phyloP scores from a whole-genome alignment of 2,329 filamentous ascomycete species.

The Fusarium nodosum region DNA sequence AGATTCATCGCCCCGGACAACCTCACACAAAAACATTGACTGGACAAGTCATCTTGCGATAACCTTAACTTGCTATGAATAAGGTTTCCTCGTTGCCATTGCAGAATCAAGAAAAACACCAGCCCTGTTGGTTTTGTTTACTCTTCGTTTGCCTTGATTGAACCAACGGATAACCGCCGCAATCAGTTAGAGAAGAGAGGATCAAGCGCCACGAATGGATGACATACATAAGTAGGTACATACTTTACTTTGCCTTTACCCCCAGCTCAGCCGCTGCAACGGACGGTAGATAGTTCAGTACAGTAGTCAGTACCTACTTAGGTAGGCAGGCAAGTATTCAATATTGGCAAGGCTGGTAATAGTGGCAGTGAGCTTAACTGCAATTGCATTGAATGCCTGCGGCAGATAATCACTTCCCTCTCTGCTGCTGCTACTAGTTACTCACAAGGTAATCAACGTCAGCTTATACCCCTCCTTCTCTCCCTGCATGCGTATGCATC shows the following conservation, averaged over 20 bases:
- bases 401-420: background rate
- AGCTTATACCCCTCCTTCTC: constrained; percentile 24
- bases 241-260: background rate
- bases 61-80: background rate
- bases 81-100: constrained; percentile 19
- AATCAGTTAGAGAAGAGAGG: constrained; percentile 6
- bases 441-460: constrained; percentile 10
- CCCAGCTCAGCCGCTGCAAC: constrained; percentile 4
- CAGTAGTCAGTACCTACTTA: background rate
- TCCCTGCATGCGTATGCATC: constrained; percentile 15
- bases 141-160: background rate
- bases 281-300: background rate
- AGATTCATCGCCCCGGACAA: constrained; percentile 35
- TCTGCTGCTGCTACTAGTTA: background rate
- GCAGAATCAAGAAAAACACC: background rate
- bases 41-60: background rate
- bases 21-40: constrained; percentile 4
- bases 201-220: constrained; percentile 3
- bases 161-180: background rate
- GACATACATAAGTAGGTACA: background rate
- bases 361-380: constrained; percentile 10
- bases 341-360: constrained; percentile 19
- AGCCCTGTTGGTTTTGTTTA: constrained; percentile 8
- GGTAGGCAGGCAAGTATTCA: background rate
- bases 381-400: background rate